Evolutionary conservation across 352 stramenopile species (phyloP), one percentile per base, ranked within the genome.

Genomic region (Aphanomyces stellatus): DNA sequence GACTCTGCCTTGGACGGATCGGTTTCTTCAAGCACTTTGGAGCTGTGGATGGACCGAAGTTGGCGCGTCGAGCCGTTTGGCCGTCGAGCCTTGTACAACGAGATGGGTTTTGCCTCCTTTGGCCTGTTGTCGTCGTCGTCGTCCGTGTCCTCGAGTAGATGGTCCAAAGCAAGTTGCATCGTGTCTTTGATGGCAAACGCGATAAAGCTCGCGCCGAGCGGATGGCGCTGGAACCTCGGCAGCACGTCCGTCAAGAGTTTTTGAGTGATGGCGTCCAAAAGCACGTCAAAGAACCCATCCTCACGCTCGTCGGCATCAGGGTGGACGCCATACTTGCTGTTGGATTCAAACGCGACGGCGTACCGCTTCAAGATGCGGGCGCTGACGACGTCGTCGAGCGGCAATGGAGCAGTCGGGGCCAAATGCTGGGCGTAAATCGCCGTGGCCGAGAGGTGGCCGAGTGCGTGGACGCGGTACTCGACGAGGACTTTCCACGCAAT

Each of bases 281-380:
- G 43, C 11, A 40, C 10, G 17, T 67, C 48, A 33, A 57, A 67
- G 43, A 25, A 67, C 13, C 53, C 4, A 15, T 17, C 10, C 22
- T 67, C 41, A 10, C 33, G 60, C 6, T n/a, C 22, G 13, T 2
- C 25, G 7, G 30, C 17, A 13, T 41, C 42, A n/a, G 60, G 42
- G 41, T 43, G n/a, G 34, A 67, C 34, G 42, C 53, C 63, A 51
- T 71, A 74, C 51, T 74, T 74, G 33, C 56, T 40, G 34, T 59
- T 68, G 34, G 60, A 59, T 6, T 34, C 51, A 17, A 69, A 24
- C 0, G 61, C 62, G 31, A 60, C 30, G 30, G 60, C 40, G 31
- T 70, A 64, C 27, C 55, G 55, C 8, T 28, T 43, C 24, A 43
- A n/a, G 3, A 64, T 3, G 10, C 13, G 8, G 5, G 33, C 10